Conservation (phyloP, 176 grass and related monocot species). For the Neostapfia colusana region DNA sequence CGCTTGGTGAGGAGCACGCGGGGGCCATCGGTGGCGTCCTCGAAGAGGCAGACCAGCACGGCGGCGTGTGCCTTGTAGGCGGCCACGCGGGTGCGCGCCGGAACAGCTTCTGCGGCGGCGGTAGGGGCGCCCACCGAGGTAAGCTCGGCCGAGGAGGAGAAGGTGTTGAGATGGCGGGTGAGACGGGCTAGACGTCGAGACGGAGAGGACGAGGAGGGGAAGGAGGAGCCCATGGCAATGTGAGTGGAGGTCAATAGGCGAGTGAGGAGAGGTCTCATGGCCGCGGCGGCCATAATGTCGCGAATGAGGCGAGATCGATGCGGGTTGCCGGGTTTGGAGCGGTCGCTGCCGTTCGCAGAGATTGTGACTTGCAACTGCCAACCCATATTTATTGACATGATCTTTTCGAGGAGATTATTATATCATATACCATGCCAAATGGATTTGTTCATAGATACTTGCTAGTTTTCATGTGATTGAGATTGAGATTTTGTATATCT, state of each 20-base stretch:
- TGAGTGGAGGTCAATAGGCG: slow-evolving; percentile 32
- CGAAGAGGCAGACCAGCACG: slow-evolving; percentile 88
- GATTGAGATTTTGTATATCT: too few species aligned
- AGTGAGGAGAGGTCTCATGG: slow-evolving; percentile 39
- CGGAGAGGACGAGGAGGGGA: slow-evolving; percentile 8
- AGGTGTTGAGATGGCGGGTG: slow-evolving; percentile 36
- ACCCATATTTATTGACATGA: background rate
- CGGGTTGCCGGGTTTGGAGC: background rate
- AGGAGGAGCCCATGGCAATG: slow-evolving; percentile 40
- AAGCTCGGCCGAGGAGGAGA: slow-evolving; percentile 39
- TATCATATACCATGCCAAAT: too few species aligned
- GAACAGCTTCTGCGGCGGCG: slow-evolving; percentile 27
- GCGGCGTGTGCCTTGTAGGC: slow-evolving; percentile 53
- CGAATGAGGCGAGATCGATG: slow-evolving; percentile 6
- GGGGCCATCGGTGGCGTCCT: slow-evolving; percentile 53
- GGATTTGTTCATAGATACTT: too few species aligned
- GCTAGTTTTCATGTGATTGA: too few species aligned
- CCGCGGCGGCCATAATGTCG: slow-evolving; percentile 26
- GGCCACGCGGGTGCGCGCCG: background rate
- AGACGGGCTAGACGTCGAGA: slow-evolving; percentile 40
- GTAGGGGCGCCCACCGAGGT: slow-evolving; percentile 43
- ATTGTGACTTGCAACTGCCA: background rate
- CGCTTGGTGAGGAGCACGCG: slow-evolving; percentile 91
- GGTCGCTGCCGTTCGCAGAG: slow-evolving; percentile 1
- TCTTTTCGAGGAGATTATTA: too few species aligned